phyloP scores from a whole-genome alignment of 768 basidiomycete species.

The Podaxis pistillaris region DNA sequence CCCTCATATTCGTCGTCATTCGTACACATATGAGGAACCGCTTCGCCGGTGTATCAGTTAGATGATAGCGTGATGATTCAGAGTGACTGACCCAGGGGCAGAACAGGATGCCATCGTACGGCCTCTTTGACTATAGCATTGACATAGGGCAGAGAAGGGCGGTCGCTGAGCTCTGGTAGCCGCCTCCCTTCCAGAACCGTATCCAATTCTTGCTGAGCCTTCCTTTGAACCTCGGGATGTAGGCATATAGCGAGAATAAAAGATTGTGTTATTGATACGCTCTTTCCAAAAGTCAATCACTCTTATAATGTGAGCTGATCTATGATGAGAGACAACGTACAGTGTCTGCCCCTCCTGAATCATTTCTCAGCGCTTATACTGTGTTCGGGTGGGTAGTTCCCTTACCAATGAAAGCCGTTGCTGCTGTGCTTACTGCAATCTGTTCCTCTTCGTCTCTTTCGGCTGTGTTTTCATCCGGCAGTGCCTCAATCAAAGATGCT shows the following conservation, averaged over 20 bases:
- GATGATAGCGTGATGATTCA: not conserved
- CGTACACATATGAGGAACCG: slow-evolving; percentile 10
- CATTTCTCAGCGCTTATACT: not conserved
- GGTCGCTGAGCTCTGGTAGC: slow-evolving; percentile 19
- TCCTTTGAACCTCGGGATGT: not conserved
- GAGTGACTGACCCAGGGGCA: slow-evolving; percentile 13
- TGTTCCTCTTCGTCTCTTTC: slow-evolving; percentile 20
- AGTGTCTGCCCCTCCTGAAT: not conserved
- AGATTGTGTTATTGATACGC: not conserved
- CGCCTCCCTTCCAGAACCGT: not conserved
- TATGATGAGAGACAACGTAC: not conserved
- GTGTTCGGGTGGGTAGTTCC: not conserved
- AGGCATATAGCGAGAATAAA: not conserved
- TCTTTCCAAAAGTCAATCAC: not conserved
- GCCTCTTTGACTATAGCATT: slow-evolving; percentile 33
- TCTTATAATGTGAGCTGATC: not conserved
- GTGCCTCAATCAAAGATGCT: slow-evolving; percentile 17
- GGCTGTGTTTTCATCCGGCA: slow-evolving; percentile 17
- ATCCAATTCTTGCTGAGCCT: not conserved
- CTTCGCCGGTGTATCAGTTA: not conserved
- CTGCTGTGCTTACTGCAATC: slow-evolving; percentile 22
- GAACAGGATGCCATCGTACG: slow-evolving; percentile 21
- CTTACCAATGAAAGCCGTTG: slow-evolving; percentile 23
- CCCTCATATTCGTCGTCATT: slow-evolving; percentile 19
- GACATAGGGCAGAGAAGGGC: slow-evolving; percentile 33